A percentile compares a stretch with the other conserved stretches of the same genome.
Conservation (phyloP, 2,329 filamentous ascomycete genomes). For the Penicillium sp. region DNA sequence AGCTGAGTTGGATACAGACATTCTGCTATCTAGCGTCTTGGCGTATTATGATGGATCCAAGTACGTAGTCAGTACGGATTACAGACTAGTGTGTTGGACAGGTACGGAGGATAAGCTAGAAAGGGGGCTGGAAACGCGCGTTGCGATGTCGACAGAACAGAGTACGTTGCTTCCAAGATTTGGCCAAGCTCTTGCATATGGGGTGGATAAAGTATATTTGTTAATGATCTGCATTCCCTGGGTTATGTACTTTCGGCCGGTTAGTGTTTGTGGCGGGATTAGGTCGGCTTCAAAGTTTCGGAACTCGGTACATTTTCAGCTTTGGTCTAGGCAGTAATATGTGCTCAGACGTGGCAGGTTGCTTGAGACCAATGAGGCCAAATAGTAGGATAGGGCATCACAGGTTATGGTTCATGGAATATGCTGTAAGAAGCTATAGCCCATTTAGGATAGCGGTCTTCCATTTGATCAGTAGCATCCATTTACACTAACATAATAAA, state of each 20-base stretch:
- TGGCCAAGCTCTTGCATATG: background rate
- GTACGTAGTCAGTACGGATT: background rate
- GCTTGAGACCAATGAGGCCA: too few relatives aligned
- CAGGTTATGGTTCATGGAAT: too few relatives aligned
- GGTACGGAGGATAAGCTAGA: background rate
- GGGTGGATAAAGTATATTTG: background rate
- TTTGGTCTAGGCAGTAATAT: background rate
- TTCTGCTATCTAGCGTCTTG: background rate
- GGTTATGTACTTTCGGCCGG: background rate
- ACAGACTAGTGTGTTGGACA: background rate
- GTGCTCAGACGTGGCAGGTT: background rate
- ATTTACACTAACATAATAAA: too few relatives aligned
- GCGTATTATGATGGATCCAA: background rate
- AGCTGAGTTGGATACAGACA: background rate
- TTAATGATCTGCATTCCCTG: background rate
- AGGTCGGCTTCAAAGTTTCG: background rate
- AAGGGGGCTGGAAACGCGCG: background rate
- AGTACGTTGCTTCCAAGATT: background rate
- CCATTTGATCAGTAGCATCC: too few relatives aligned
- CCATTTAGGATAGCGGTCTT: too few relatives aligned
- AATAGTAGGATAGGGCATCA: too few relatives aligned
- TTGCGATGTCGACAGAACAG: background rate
- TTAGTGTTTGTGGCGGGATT: background rate
- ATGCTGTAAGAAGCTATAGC: too few relatives aligned
- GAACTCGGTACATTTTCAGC: background rate